phyloP scores from a whole-genome alignment of 164 flowering plant species.

The Aristolochia contorta region DNA sequence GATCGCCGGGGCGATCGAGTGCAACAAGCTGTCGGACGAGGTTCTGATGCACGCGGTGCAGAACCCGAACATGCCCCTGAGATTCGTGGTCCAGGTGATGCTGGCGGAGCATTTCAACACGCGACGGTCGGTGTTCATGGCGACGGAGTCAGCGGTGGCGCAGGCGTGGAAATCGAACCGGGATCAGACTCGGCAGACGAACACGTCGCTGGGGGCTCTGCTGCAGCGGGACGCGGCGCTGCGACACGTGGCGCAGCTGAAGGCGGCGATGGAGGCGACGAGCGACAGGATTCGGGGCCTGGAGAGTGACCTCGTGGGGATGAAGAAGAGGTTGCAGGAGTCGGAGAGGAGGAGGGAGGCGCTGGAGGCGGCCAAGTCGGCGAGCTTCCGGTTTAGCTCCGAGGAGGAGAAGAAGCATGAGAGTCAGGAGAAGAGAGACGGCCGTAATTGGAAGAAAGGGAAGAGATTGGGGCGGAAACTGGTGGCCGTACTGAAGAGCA shows the following conservation, averaged over 20 bases:
- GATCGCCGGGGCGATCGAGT: slow-evolving; percentile 52
- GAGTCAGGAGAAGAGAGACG: slow-evolving; percentile 13
- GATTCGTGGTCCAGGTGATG: slow-evolving; percentile 80
- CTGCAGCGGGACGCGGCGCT: slow-evolving; percentile 61
- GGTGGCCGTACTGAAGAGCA: slow-evolving; percentile 44
- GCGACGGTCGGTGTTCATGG: slow-evolving; percentile 36
- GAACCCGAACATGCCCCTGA: slow-evolving; percentile 68
- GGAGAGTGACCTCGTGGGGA: slow-evolving; percentile 47
- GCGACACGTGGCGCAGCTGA: slow-evolving; percentile 46
- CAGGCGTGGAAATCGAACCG: background rate
- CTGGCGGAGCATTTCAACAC: slow-evolving; percentile 64
- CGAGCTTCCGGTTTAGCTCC: slow-evolving; percentile 41
- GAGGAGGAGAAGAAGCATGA: slow-evolving; percentile 22
- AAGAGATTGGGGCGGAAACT: slow-evolving; percentile 30
- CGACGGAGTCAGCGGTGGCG: slow-evolving; percentile 6
- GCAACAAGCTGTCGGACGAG: slow-evolving; percentile 50
- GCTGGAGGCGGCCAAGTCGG: slow-evolving; percentile 26
- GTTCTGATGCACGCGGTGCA: slow-evolving; percentile 60
- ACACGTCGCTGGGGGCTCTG: slow-evolving; percentile 49
- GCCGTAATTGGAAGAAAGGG: slow-evolving; percentile 1
- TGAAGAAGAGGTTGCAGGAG: slow-evolving; percentile 40
- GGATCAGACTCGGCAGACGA: background rate
- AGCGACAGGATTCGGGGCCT: slow-evolving; percentile 43
- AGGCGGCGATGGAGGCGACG: slow-evolving; percentile 49
- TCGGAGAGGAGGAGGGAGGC: slow-evolving; percentile 12